Conservation (phyloP, 805 yeast species). For the Candida sanyiensis region DNA sequence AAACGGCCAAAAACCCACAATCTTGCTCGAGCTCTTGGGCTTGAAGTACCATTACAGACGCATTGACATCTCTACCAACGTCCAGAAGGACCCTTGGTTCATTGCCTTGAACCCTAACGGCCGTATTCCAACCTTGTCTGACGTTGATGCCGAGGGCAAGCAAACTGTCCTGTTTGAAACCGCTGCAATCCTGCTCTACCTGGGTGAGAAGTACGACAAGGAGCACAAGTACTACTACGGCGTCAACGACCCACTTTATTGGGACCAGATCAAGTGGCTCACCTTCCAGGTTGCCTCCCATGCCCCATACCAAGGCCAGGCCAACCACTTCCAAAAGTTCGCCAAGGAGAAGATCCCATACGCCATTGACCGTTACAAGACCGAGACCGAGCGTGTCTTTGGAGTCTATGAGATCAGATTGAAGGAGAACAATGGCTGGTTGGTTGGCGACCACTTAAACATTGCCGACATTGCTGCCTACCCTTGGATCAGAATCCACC, state of each 20-base stretch:
- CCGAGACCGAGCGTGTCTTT: slow-evolving; percentile 48
- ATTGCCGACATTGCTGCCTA: slow-evolving; percentile 51
- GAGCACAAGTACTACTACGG: slow-evolving; percentile 38
- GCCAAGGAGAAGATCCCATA: slow-evolving; percentile 50
- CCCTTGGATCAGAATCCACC: slow-evolving; percentile 37
- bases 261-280: slow-evolving; percentile 47
- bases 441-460: slow-evolving; percentile 54
- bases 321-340: slow-evolving; percentile 38
- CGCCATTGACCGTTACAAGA: slow-evolving; percentile 44
- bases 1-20: slow-evolving; percentile 36
- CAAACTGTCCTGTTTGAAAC: slow-evolving; percentile 46
- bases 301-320: slow-evolving; percentile 64
- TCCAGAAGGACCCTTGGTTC: slow-evolving; percentile 54
- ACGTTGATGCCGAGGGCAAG: slow-evolving; percentile 34
- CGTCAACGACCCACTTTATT: slow-evolving; percentile 38
- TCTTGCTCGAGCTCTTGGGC: slow-evolving; percentile 30
- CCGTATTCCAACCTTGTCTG: slow-evolving; percentile 50
- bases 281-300: slow-evolving; percentile 53
- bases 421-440: slow-evolving; percentile 44
- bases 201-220: slow-evolving; percentile 56
- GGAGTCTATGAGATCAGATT: slow-evolving; percentile 50
- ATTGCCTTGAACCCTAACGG: slow-evolving; percentile 57
- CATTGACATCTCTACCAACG: slow-evolving; percentile 37
- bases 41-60: slow-evolving; percentile 30
- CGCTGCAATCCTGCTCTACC: slow-evolving; percentile 55